These are phyloP conservation scores for Thelephora ganbajun DNA, from an alignment of 768 basidiomycete genomes.

Conservation along the genomic window DNA sequence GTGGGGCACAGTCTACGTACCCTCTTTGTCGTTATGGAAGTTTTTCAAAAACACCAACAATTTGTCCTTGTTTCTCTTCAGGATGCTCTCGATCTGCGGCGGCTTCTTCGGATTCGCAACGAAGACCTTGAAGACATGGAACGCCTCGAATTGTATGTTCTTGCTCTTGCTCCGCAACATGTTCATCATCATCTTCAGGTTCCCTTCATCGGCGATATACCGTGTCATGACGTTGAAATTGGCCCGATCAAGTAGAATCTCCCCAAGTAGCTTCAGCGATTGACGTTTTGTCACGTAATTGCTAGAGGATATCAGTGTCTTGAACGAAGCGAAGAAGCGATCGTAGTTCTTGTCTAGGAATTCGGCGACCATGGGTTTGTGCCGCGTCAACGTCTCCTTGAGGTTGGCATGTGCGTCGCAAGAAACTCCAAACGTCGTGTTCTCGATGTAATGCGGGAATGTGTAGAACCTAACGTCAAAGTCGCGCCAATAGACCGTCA, in stretches of 20 bases:
- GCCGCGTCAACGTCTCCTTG: slow-evolving; percentile 93
- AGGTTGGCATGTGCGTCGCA: slow-evolving; percentile 96
- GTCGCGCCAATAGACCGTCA: neutral
- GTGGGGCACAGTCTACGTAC: slow-evolving; percentile 25
- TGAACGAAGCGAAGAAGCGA: slow-evolving; percentile 91
- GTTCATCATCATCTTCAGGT: slow-evolving; percentile 99
- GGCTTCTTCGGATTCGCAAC: slow-evolving; percentile 99
- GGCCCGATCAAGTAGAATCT: slow-evolving; percentile 92
- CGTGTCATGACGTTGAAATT: slow-evolving; percentile 99
- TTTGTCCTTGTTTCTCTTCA: slow-evolving; percentile 90
- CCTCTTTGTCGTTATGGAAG: slow-evolving; percentile 98
- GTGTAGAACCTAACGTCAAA: slow-evolving; percentile 76
- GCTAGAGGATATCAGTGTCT: slow-evolving; percentile 78
- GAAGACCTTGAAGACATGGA: slow-evolving; percentile 99
- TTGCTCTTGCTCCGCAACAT: slow-evolving; percentile 94
- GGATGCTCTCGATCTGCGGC: slow-evolving; percentile 81
- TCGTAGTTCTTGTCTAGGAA: slow-evolving; percentile 98
- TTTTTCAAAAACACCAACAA: slow-evolving; percentile 75
- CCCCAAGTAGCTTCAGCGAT: slow-evolving; percentile 93
- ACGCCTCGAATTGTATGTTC: slow-evolving; percentile 99
- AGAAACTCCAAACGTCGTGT: slow-evolving; percentile 94
- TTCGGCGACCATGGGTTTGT: slow-evolving; percentile 96
- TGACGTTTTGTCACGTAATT: slow-evolving; percentile 99
- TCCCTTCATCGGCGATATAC: slow-evolving; percentile 89
- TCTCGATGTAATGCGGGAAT: slow-evolving; percentile 93